Base-by-base conservation (phyloP, 495 filamentous ascomycete species). In the Penicillium samsonianum region DNA sequence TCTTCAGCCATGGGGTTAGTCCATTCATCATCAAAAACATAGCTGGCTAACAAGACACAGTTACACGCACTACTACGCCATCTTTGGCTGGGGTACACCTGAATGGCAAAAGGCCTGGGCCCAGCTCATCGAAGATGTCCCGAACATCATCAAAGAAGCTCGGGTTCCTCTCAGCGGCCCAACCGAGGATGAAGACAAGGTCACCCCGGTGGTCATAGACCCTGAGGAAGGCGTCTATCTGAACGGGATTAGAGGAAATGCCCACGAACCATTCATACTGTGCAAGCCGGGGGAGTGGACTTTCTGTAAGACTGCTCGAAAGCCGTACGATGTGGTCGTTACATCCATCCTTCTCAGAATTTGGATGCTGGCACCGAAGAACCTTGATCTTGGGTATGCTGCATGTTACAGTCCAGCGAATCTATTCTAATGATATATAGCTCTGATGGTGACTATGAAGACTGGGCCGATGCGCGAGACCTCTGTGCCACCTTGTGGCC, bases 301-400 rank as follows among this genome's bases (percentile, higher is more conserved):
- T 1, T 63, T 57, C 37, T 42, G 50, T 51, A 60, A 60, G 44
- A 65, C 60, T 12, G 52, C 19, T 3, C 37, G 20, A 6, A 57
- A 45, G 53, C 53, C 56, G 9, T 65, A 65, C 22, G 60, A 65
- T 55, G n/a, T 20, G 7, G 63, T 63, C 16, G 60, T 65, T 26
- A 23, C 52, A 14, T 56, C 37, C 26, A 50, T 65, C 26, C 38
- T 65, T 23, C 48, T 65, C 25, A 45, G 60, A 35, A 52, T 53
- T 23, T 53, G 53, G 16, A 49, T 54, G 52, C 22, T 65, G 10
- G 63, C 62, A 28, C 63, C 60, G 5, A 25, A 51, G 4, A 9
- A 17, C 17, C 35, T 60, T 14, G 28, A 28, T 16, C 16, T 33
- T 33, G 19, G 46, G 46, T 33, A 33, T 20, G 30, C 3, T 22